Evolutionary conservation across 306 rosid species (phyloP).

Genomic region (Castanospermum australe): DNA sequence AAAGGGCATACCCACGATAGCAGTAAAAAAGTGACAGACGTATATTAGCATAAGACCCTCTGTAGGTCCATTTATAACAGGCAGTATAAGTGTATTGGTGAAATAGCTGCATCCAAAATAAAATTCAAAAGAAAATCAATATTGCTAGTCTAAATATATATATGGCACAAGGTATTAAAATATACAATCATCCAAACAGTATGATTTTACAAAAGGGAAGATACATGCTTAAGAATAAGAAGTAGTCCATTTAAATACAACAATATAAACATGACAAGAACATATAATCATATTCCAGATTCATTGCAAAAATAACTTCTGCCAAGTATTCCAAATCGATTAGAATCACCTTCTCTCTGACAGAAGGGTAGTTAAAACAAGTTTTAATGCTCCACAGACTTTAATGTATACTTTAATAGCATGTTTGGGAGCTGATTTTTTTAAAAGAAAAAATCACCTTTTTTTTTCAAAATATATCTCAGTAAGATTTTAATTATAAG

Average conservation of each 20-base stretch:
- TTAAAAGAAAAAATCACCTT: too few relatives aligned
- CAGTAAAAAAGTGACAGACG: constrained; percentile 71
- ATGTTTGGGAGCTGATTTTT: too few relatives aligned
- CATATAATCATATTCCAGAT: constrained; percentile 13
- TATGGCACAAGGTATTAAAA: neutral
- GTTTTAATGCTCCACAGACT: neutral
- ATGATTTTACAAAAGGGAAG: neutral
- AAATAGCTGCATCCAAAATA: constrained; percentile 69
- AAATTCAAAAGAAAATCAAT: constrained; percentile 31
- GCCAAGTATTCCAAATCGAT: neutral
- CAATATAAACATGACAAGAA: neutral
- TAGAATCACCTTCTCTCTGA: constrained; percentile 15
- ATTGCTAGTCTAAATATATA: neutral
- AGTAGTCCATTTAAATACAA: constrained; percentile 1
- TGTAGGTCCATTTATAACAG: constrained; percentile 91
- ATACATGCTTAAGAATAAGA: constrained; percentile 8
- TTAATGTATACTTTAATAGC: neutral
- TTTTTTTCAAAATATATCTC: too few relatives aligned
- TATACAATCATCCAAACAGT: neutral
- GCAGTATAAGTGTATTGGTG: constrained; percentile 87
- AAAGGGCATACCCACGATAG: constrained; percentile 74
- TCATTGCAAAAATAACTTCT: neutral
- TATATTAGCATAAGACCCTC: constrained; percentile 94
- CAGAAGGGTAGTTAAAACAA: neutral
- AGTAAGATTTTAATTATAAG: too few relatives aligned